A percentile compares a stretch with the other conserved stretches of the same genome.
Conservation (phyloP, 2,329 filamentous ascomycete genomes). For the Ophiosphaerella korrae region DNA sequence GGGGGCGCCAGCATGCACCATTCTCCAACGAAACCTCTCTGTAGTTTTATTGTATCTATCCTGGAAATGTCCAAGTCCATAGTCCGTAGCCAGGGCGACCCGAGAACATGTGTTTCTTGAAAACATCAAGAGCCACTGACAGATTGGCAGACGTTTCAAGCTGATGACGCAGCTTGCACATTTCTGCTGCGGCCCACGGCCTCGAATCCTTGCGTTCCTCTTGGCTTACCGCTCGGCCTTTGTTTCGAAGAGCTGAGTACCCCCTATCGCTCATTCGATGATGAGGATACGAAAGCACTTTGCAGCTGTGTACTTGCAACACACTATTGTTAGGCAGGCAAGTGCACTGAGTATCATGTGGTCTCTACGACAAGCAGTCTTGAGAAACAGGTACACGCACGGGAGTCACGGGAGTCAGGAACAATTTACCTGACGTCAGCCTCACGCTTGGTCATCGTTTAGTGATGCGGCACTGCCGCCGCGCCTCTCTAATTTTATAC, state of each 20-base stretch:
- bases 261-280: slow-evolving; percentile 3
- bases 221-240: not conserved
- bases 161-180: slow-evolving; percentile 17
- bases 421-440: not conserved
- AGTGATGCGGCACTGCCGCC: not conserved
- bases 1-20: not conserved
- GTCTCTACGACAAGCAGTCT: no score
- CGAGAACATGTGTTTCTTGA: not conserved
- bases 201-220: slow-evolving; percentile 13
- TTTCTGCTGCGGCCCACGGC: slow-evolving; percentile 11
- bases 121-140: slow-evolving; percentile 13
- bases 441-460: not conserved
- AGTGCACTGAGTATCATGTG: no score
- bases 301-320: slow-evolving; percentile 9
- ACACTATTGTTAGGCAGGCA: not conserved
- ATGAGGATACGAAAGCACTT: not conserved
- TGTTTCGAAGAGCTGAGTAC: slow-evolving; percentile 9
- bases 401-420: no score
- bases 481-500: not conserved
- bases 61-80: no score
- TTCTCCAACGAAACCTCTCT: not conserved
- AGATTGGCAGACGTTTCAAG: slow-evolving; percentile 29
- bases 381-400: no score
- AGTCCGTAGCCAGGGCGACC: slow-evolving; percentile 8
- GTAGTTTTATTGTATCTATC: not conserved